Evolutionary conservation across 208 protist species (phyloP).

Genomic region (Acanthamoeba triangularis): DNA sequence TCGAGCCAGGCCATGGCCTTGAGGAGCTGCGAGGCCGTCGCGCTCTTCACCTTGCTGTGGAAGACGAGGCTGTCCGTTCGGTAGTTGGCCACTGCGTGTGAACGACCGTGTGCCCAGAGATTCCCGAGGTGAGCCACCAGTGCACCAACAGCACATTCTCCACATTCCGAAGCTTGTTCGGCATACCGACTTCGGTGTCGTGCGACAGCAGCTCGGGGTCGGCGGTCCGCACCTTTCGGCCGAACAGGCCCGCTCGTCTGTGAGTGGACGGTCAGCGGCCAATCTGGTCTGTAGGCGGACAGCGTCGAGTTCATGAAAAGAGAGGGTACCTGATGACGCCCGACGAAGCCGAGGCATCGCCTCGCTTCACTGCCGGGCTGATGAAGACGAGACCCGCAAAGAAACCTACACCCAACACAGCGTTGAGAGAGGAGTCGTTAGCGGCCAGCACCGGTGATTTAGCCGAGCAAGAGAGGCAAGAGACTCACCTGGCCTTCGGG

Average conservation of each 20-base stretch:
- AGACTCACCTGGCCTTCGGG: not conserved
- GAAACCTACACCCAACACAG: too few species aligned
- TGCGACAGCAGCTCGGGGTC: not conserved
- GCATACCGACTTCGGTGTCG: conserved; percentile 28
- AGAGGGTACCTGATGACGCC: not conserved
- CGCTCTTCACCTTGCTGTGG: conserved; percentile 11
- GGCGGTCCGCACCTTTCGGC: not conserved
- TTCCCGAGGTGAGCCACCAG: too few species aligned
- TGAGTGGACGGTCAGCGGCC: too few species aligned
- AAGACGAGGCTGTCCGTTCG: not conserved
- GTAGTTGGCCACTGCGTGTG: not conserved
- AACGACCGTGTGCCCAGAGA: not conserved
- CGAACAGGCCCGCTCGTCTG: not conserved
- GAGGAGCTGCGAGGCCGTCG: not conserved
- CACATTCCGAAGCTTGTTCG: too few species aligned
- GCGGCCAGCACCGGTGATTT: too few species aligned
- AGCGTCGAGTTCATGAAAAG: too few species aligned
- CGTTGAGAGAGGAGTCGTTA: too few species aligned
- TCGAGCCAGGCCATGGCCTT: conserved; percentile 35
- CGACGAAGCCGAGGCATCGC: not conserved
- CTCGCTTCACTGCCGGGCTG: conserved; percentile 16
- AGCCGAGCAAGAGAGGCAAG: too few species aligned
- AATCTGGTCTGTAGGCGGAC: too few species aligned
- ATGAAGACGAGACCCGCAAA: conserved; percentile 7
- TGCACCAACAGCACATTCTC: too few species aligned